These are phyloP conservation scores for Claviceps africana DNA, from an alignment of 2,329 filamentous ascomycete species.

Conservation along the genomic window DNA sequence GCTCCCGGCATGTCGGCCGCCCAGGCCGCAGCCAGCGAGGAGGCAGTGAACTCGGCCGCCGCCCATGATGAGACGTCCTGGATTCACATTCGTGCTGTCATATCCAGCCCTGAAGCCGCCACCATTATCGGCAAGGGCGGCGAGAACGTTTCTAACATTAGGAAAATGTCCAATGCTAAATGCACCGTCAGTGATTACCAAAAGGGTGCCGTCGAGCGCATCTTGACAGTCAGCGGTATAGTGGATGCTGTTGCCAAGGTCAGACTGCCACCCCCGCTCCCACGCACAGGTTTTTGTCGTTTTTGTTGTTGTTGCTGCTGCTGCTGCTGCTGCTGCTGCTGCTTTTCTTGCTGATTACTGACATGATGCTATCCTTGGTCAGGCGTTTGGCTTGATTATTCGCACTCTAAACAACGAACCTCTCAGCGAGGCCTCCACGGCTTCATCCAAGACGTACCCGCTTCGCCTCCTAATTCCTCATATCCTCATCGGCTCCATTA, in stretches of 20 bases:
- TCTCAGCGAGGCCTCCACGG: conserved; percentile 71
- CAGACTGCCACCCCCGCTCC: conserved; percentile 15
- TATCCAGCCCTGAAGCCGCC: conserved; percentile 91
- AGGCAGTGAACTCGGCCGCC: conserved; percentile 31
- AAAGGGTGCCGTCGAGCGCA: conserved; percentile 91
- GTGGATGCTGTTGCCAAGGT: conserved; percentile 97
- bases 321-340: no score
- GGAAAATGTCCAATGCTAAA: conserved; percentile 88
- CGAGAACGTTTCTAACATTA: conserved; percentile 95
- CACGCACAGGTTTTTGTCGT: neutral
- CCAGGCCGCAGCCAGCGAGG: conserved; percentile 16
- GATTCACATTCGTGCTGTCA: conserved; percentile 95
- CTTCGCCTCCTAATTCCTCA: conserved; percentile 90
- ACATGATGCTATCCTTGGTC: conserved; percentile 11
- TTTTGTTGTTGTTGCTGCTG: neutral
- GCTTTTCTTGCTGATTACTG: conserved; percentile 16
- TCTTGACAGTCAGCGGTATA: conserved; percentile 89
- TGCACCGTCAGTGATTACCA: conserved; percentile 98
- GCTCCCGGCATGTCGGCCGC: conserved; percentile 10
- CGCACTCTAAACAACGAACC: conserved; percentile 96
- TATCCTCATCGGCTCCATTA: conserved; percentile 95
- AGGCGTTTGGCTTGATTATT: conserved; percentile 97
- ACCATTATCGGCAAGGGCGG: conserved; percentile 98
- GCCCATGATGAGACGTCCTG: conserved; percentile 83
- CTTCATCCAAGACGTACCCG: conserved; percentile 93